phyloP scores from a whole-genome alignment of 2,329 filamentous ascomycete genomes.

The Botrytis squamosa region DNA sequence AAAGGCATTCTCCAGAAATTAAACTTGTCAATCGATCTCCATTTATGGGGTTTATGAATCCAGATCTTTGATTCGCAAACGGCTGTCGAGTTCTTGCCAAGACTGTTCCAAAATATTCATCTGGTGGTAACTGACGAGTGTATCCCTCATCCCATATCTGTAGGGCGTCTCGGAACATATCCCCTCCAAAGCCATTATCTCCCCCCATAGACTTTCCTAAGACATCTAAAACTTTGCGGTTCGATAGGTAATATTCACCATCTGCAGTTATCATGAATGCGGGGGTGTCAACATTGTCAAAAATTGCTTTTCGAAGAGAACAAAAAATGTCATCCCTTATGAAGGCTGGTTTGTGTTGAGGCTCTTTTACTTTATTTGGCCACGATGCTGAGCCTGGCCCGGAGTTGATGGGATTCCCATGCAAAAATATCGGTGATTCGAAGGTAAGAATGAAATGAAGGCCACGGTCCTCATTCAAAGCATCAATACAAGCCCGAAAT shows the following conservation, averaged over 20 bases:
- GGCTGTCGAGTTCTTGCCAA: conserved; percentile 21
- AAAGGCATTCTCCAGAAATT: conserved; percentile 31
- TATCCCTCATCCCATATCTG: conserved; percentile 31
- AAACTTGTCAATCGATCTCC: conserved; percentile 24
- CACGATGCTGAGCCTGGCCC: neutral
- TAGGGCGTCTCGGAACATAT: conserved; percentile 16
- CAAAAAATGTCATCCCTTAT: conserved; percentile 8
- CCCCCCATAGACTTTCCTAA: conserved; percentile 29
- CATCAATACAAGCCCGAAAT: conserved; percentile 25
- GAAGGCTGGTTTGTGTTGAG: neutral
- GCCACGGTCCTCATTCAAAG: conserved; percentile 21
- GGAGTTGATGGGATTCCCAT: neutral
- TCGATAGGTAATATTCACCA: conserved; percentile 28
- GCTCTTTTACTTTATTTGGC: neutral
- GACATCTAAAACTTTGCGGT: conserved; percentile 25
- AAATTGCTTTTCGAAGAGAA: conserved; percentile 28
- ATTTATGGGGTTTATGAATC: conserved; percentile 26
- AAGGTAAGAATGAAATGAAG: conserved; percentile 26
- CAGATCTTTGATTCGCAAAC: conserved; percentile 26
- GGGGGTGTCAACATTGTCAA: conserved; percentile 26
- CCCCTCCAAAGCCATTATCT: conserved; percentile 23
- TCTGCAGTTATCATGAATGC: conserved; percentile 30
- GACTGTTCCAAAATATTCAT: conserved; percentile 26
- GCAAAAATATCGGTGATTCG: conserved; percentile 15
- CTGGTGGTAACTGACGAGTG: conserved; percentile 14